Evolutionary conservation across 768 basidiomycete species (phyloP), one percentile per base, ranked within the genome.

Genomic region (Russula emetica): DNA sequence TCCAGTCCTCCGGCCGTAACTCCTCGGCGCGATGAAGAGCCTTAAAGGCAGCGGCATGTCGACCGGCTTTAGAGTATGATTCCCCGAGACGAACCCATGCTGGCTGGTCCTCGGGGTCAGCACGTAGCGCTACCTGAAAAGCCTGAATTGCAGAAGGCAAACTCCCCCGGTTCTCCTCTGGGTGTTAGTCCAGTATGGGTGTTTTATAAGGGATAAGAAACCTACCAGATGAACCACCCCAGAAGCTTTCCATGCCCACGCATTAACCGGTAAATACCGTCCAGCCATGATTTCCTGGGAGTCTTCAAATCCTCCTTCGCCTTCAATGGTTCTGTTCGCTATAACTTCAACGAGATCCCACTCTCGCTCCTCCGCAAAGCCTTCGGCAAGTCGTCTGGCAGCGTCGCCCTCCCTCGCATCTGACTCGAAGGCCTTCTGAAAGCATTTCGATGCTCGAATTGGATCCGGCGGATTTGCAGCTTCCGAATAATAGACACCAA

Each of bases 221-320:
- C 88, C 74, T 70, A 94, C 96, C 76, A 95, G 76, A 73, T 95
- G 94, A 2, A 94, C 94, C 0, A 92, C 84, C 1, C 94, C 97
- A 40, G 93, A 76, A 24, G 94, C 95, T 75, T 97, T 98, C 95
- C 96, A 99, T 3, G 97, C 97, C 97, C 97, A 99, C 9, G 88
- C 83, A 69, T 96, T 94, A 42, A 84, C 85, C 0, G 91, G 88
- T 68, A 85, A 78, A 72, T 86, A 86, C 68, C 83, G 78, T 2
- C 74, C 72, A 5, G 76, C 72, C n/a, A 75, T 73, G 3, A 71
- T 72, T 13, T 81, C 80, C 9, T 78, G 76, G 3, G 71, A 58
- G 69, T 75, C 67, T 76, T 79, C 55, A 82, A 75, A 14, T 80
- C 90, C 92, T 34, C 93, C 93, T 78, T 98, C 94, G 20, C 93